Evolutionary conservation across 2,329 filamentous ascomycete genomes (phyloP).

Genomic region (Penicillium hesseltinei): DNA sequence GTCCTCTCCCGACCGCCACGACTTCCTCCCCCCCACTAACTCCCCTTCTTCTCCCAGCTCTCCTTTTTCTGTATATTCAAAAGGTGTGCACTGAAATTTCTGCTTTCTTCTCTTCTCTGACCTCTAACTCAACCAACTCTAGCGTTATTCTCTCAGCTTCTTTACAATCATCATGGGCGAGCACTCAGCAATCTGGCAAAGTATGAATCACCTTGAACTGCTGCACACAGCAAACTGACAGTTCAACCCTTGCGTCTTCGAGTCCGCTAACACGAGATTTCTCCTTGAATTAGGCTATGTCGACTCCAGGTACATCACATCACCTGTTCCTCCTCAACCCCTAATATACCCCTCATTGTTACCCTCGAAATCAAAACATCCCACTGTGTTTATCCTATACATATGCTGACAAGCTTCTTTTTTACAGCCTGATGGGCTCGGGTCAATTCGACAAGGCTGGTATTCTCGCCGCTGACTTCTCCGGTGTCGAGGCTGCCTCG

Average conservation of each 20-base stretch:
- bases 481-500: constrained; percentile 74
- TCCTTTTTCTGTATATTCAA: constrained; percentile 13
- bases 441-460: constrained; percentile 80
- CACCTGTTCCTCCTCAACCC: constrained; percentile 2
- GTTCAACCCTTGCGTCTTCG: constrained; percentile 1
- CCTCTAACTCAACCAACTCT: background rate
- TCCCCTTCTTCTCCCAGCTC: constrained; percentile 6
- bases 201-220: constrained; percentile 20
- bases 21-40: constrained; percentile 6
- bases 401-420: constrained; percentile 14
- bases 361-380: constrained; percentile 5
- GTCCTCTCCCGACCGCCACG: constrained; percentile 14
- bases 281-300: constrained; percentile 53
- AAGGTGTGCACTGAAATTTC: constrained; percentile 1
- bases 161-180: constrained; percentile 31
- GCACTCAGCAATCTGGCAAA: constrained; percentile 40
- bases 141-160: constrained; percentile 7
- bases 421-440: constrained; percentile 70
- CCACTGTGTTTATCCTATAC: background rate
- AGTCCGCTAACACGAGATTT: constrained; percentile 18
- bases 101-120: constrained; percentile 1
- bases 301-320: constrained; percentile 58
- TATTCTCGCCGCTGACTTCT: constrained; percentile 77
- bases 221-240: background rate
- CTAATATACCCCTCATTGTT: constrained; percentile 3